Evolutionary conservation across 108 stramenopile genomes (phyloP).

Genomic region (Conticribra guillardii): DNA sequence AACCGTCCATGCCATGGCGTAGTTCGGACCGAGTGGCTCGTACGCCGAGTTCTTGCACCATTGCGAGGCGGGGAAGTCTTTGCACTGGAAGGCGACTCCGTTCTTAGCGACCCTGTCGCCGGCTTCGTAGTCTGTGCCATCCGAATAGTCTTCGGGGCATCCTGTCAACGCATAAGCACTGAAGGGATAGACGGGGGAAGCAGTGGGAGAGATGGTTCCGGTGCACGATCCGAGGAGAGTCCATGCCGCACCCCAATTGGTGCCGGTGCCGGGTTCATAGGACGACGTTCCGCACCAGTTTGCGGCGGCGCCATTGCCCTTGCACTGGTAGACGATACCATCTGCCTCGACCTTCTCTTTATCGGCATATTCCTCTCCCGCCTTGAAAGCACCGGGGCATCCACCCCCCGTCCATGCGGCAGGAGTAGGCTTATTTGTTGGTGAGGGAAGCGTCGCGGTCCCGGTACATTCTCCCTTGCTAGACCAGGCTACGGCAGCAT

Average conservation of each 20-base stretch:
- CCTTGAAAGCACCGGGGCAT: constrained; percentile 3
- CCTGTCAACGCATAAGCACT: too few species aligned
- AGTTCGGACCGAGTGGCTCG: too few species aligned
- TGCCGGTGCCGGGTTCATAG: constrained; percentile 5
- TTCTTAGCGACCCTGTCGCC: too few species aligned
- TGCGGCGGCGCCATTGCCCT: background rate
- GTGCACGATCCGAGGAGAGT: background rate
- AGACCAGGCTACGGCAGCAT: background rate
- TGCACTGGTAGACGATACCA: constrained; percentile 4
- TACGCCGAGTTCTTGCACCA: too few species aligned
- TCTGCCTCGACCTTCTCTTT: background rate
- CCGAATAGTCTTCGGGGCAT: too few species aligned
- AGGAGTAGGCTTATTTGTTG: background rate
- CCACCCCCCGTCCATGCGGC: background rate
- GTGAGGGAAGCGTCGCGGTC: background rate
- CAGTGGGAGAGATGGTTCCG: too few species aligned
- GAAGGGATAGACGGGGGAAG: too few species aligned
- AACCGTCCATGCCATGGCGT: too few species aligned
- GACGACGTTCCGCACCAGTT: constrained; percentile 4
- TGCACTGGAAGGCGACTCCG: too few species aligned
- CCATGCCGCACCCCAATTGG: constrained; percentile 1
- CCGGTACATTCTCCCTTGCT: background rate
- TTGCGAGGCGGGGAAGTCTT: too few species aligned
- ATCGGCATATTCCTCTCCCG: background rate
- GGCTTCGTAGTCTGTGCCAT: too few species aligned